These are phyloP conservation scores for Ascochyta clinopodiicola DNA, from an alignment of 2,329 filamentous ascomycete genomes.

Conservation along the genomic window DNA sequence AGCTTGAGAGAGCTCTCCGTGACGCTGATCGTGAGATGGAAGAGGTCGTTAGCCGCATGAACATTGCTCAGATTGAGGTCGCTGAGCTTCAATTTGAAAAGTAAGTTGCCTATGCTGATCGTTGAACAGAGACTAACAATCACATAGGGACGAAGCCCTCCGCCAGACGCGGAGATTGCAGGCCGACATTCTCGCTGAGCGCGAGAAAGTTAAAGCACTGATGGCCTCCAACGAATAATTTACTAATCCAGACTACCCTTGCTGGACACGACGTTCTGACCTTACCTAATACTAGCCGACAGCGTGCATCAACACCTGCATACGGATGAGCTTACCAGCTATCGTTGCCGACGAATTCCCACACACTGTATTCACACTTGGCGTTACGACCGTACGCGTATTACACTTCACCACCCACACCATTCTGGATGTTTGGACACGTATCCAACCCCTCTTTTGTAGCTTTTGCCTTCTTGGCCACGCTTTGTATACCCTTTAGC, in stretches of 20 bases:
- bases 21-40: constrained; percentile 84
- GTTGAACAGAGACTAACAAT: constrained; percentile 17
- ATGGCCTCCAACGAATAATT: constrained; percentile 42
- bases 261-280: constrained; percentile 24
- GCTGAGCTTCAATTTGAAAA: constrained; percentile 76
- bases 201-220: constrained; percentile 63
- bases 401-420: constrained; percentile 23
- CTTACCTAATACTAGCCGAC: constrained; percentile 21
- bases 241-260: constrained; percentile 15
- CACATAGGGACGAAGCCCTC: constrained; percentile 70
- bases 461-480: constrained; percentile 12
- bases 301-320: constrained; percentile 1
- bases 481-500: constrained; percentile 28
- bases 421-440: constrained; percentile 18
- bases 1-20: constrained; percentile 81
- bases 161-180: constrained; percentile 74
- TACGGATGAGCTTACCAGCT: background rate
- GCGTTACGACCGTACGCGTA: constrained; percentile 29
- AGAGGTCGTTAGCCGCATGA: constrained; percentile 82
- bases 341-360: constrained; percentile 16
- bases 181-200: constrained; percentile 69
- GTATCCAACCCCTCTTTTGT: constrained; percentile 18
- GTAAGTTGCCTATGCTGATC: constrained; percentile 32
- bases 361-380: constrained; percentile 22
- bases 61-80: constrained; percentile 81